Conservation (phyloP, 306 rosid species). For the Medicago ruthenica region DNA sequence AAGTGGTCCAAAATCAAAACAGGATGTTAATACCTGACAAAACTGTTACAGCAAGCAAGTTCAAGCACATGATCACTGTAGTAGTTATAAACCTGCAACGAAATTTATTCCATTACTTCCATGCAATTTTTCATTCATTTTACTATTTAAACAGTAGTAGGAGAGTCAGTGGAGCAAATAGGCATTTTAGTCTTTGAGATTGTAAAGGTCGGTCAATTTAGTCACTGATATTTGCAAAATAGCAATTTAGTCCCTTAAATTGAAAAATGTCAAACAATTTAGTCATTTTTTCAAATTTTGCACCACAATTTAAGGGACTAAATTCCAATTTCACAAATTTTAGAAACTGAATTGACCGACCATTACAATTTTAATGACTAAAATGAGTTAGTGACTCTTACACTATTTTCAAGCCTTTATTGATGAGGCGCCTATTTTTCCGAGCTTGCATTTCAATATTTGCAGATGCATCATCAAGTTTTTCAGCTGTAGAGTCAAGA, state of each 20-base stretch:
- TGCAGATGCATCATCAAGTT: constrained; percentile 65
- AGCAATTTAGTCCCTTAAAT: too few species aligned
- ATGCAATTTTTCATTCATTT: too few species aligned
- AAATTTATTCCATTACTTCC: constrained; percentile 22
- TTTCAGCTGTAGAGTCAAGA: constrained; percentile 62
- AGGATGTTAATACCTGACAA: constrained; percentile 56
- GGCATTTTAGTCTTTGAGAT: too few species aligned
- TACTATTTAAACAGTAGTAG: too few species aligned
- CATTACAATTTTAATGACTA: neutral
- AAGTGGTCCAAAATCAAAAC: neutral
- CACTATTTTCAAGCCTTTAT: constrained; percentile 68
- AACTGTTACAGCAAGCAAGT: constrained; percentile 66
- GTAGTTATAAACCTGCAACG: constrained; percentile 68
- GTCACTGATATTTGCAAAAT: too few species aligned
- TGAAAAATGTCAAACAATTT: too few species aligned
- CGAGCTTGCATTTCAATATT: constrained; percentile 62
- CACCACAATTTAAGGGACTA: neutral
- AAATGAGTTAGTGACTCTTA: constrained; percentile 34
- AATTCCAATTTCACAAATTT: too few species aligned
- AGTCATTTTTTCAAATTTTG: too few species aligned
- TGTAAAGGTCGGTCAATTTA: too few species aligned
- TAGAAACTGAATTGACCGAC: neutral
- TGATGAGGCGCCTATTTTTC: constrained; percentile 60
- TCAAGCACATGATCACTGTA: constrained; percentile 54
- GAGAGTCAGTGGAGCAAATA: neutral